A percentile compares a stretch with the other conserved stretches of the same genome.
phyloP scores from a whole-genome alignment of 2,329 filamentous ascomycete genomes.

The Aspergillus novoparasiticus region DNA sequence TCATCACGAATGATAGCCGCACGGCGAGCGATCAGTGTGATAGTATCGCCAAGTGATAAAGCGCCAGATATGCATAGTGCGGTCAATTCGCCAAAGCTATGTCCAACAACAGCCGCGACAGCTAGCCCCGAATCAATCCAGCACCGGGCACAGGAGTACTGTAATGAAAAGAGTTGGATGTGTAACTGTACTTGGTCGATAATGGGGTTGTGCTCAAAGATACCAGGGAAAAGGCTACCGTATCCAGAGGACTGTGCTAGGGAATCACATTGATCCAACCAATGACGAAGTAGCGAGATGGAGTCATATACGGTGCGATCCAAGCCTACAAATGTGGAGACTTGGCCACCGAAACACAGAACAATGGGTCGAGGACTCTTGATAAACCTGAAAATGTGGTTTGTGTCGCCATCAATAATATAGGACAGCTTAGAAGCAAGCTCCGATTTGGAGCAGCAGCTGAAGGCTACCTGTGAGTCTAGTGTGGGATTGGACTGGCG shows the following conservation, averaged over 20 bases:
- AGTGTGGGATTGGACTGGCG: conserved; percentile 22
- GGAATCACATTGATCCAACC: conserved; percentile 40
- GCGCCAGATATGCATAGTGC: conserved; percentile 36
- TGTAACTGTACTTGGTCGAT: conserved; percentile 33
- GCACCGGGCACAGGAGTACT: conserved; percentile 39
- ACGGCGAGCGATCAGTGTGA: conserved; percentile 33
- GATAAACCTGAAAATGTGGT: not conserved
- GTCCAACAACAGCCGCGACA: conserved; percentile 37
- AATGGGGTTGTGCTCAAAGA: conserved; percentile 19
- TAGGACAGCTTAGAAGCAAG: conserved; percentile 7
- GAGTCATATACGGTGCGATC: conserved; percentile 29
- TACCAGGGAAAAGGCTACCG: conserved; percentile 30
- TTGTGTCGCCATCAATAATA: conserved; percentile 5
- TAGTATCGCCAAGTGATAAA: conserved; percentile 31
- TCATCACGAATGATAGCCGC: conserved; percentile 33
- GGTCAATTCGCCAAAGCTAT: conserved; percentile 43
- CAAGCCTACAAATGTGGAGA: conserved; percentile 26
- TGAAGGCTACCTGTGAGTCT: conserved; percentile 14
- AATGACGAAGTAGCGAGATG: conserved; percentile 26
- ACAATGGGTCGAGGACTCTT: conserved; percentile 27
- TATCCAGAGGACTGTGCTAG: conserved; percentile 28
- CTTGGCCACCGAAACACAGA: conserved; percentile 45
- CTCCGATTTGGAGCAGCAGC: conserved; percentile 15
- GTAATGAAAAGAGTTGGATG: conserved; percentile 38
- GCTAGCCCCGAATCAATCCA: conserved; percentile 44